A percentile compares a stretch with the other conserved stretches of the same genome.
phyloP scores from a whole-genome alignment of 116 monocot genomes.

The Phalaenopsis hybrid region DNA sequence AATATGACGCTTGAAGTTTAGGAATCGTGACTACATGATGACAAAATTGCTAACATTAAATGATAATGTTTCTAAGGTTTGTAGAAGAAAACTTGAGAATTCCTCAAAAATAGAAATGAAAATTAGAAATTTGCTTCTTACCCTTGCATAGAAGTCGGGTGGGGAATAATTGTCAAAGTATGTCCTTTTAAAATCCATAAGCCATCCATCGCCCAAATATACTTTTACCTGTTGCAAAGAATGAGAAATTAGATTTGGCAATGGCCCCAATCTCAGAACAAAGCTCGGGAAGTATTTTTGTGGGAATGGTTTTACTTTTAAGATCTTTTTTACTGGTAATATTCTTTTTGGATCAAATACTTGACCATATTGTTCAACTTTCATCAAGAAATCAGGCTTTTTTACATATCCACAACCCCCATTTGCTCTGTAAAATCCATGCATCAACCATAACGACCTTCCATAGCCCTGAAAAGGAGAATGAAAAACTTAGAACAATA shows the following conservation, averaged over 20 bases:
- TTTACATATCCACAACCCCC: conserved; percentile 80
- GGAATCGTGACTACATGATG: too few relatives aligned
- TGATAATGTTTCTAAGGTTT: too few relatives aligned
- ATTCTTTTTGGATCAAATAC: conserved; percentile 40
- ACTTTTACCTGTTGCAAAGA: conserved; percentile 43
- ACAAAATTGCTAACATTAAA: too few relatives aligned
- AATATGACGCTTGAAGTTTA: too few relatives aligned
- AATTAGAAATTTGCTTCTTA: conserved; percentile 12
- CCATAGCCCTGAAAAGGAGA: conserved; percentile 51
- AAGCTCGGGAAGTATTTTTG: not conserved
- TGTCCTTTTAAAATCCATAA: conserved; percentile 44
- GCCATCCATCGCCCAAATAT: conserved; percentile 82
- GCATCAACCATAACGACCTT: conserved; percentile 79
- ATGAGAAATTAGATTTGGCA: not conserved
- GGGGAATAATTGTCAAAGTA: conserved; percentile 74
- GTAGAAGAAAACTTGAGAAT: too few relatives aligned
- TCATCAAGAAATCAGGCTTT: conserved; percentile 64
- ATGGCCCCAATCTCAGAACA: not conserved
- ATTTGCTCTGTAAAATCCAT: conserved; percentile 70
- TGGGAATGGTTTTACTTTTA: conserved; percentile 35
- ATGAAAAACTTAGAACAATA: not conserved
- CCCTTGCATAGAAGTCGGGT: conserved; percentile 75
- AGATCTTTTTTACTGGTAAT: conserved; percentile 38
- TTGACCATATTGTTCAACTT: conserved; percentile 19
- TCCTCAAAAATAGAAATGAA: too few relatives aligned